Conservation (phyloP, 2,329 filamentous ascomycete genomes). For the Escovopsis sp. region DNA sequence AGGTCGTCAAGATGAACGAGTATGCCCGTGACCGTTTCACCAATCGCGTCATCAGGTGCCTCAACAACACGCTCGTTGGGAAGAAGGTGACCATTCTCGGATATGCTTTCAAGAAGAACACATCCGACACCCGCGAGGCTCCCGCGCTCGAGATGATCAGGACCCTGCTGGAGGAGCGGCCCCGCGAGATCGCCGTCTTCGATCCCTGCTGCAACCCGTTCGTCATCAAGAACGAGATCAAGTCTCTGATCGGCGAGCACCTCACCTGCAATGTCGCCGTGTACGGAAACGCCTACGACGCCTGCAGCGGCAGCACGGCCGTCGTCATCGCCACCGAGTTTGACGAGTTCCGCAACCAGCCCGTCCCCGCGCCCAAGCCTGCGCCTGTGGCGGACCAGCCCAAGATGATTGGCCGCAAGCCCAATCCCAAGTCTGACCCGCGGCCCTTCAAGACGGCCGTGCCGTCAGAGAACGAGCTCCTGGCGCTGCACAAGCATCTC, state of each 20-base stretch:
- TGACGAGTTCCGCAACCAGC: slow-evolving; percentile 37
- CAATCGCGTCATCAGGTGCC: slow-evolving; percentile 46
- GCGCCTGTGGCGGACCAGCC: slow-evolving; percentile 13
- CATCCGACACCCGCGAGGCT: slow-evolving; percentile 58
- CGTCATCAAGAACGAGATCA: slow-evolving; percentile 36
- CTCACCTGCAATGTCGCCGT: slow-evolving; percentile 30
- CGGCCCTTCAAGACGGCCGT: slow-evolving; percentile 26
- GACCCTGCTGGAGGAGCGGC: slow-evolving; percentile 48
- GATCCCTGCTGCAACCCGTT: slow-evolving; percentile 47
- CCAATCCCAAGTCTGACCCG: slow-evolving; percentile 29
- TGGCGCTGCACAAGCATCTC: slow-evolving; percentile 33
- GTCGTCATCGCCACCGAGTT: slow-evolving; percentile 42
- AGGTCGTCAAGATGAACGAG: slow-evolving; percentile 64
- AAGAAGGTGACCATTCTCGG: slow-evolving; percentile 63
- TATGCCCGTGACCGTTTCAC: slow-evolving; percentile 58
- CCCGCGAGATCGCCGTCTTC: slow-evolving; percentile 50
- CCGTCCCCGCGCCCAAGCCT: slow-evolving; percentile 17
- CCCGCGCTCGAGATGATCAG: slow-evolving; percentile 55
- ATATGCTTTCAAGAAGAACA: slow-evolving; percentile 71
- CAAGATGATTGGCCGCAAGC: slow-evolving; percentile 22
- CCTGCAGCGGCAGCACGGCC: slow-evolving; percentile 33
- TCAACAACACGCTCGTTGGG: slow-evolving; percentile 53
- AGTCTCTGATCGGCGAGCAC: slow-evolving; percentile 24
- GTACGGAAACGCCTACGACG: slow-evolving; percentile 33
- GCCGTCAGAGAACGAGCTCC: slow-evolving; percentile 30